These are phyloP conservation scores for Thuidium tamariscinum DNA, from an alignment of 225 moss, liverwort and hornwort species.

Conservation along the genomic window DNA sequence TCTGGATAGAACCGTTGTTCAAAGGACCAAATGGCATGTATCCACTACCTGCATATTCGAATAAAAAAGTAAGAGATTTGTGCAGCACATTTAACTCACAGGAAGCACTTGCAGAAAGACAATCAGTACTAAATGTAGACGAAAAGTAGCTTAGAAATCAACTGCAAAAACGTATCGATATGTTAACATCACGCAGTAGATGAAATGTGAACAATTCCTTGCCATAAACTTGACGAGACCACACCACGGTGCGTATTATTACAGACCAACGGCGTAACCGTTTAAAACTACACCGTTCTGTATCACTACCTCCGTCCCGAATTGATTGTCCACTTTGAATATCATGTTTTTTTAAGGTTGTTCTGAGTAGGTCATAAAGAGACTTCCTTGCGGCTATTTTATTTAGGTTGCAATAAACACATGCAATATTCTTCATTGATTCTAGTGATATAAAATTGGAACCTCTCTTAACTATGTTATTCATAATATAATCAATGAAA, in stretches of 20 bases:
- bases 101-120: neutral
- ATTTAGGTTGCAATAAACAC: neutral
- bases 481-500: neutral
- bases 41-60: constrained; percentile 43
- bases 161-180: neutral
- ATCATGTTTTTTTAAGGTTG: neutral
- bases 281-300: neutral
- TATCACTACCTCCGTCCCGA: neutral
- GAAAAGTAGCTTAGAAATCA: neutral
- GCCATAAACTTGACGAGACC: neutral
- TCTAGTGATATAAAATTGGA: neutral
- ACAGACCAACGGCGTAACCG: neutral
- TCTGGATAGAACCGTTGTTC: constrained; percentile 68
- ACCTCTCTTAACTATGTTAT: neutral
- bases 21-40: constrained; percentile 63
- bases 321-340: neutral
- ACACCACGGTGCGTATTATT: neutral
- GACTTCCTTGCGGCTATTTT: neutral
- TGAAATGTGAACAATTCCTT: neutral
- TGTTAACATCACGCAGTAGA: neutral
- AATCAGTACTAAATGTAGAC: neutral
- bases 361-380: neutral
- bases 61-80: neutral
- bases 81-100: neutral
- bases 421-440: neutral